Base-by-base conservation (phyloP, 495 filamentous ascomycete genomes). In the Gamarada debralockiae region DNA sequence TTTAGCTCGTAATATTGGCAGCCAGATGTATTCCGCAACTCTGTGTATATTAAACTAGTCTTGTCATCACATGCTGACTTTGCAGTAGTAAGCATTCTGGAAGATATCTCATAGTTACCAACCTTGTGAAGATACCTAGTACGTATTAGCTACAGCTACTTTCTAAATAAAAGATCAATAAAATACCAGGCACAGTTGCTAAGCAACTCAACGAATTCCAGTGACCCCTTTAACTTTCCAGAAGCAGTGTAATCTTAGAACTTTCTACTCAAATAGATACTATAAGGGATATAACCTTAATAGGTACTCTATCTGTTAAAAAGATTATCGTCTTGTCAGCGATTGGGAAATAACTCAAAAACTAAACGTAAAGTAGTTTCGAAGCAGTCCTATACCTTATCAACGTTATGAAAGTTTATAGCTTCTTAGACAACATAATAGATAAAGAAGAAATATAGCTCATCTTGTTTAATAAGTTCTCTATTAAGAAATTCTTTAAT, bases 401-500 rank as follows among this genome's bases (percentile, higher is more conserved):
- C 17, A 18, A 39, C 17, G 22, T 31, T 39, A 25, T 47, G 49
- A 31, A 52, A 56, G 20, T 56, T 56, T 46, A 50, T 56, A 0
- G 53, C 53, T 25, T 56, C 53, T 42, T 57, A 48, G 6, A 57
- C 48, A 4, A 47, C 48, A 48, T 48, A 33, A 48, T 57, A 41
- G 15, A 48, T 48, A 15, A 24, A 48, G 3, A 57, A 21, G 20
- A 46, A 40, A 21, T 48, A 10, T 29, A 10, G 31, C 1, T 41
- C 48, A 47, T 57, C 55, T 29, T 48, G 20, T n/a, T 15, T 52
- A 24, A 57, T 57, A n/a, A 57, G 37, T 34, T 57, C 52, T 33
- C 52, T 52, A 5, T 40, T 14, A 3, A 57, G 14, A 3, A 57
- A 38, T 43, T 57, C 55, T 6, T 57, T 33, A 27, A 52, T 47